Percentiles rank a stretch among this genome's conserved stretches.
Evolutionary conservation across 257 asterid species (phyloP).

Genomic region (Avicennia marina): DNA sequence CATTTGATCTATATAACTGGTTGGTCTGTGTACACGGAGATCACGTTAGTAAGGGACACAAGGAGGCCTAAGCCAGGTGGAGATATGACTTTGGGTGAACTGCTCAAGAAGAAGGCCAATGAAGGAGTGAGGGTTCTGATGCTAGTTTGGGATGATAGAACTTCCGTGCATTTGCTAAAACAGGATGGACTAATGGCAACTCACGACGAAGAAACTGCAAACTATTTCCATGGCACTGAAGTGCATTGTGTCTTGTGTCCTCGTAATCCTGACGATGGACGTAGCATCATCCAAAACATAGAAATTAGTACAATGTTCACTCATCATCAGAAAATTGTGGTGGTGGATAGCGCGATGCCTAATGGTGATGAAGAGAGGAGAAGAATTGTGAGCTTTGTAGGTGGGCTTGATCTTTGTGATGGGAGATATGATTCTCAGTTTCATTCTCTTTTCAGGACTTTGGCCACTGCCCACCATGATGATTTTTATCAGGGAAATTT

Average conservation of each 20-base stretch:
- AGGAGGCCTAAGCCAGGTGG: constrained; percentile 56
- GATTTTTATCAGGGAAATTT: constrained; percentile 68
- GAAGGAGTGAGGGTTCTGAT: constrained; percentile 66
- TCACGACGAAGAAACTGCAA: constrained; percentile 55
- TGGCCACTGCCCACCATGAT: constrained; percentile 44
- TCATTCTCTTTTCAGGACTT: constrained; percentile 62
- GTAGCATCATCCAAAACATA: constrained; percentile 48
- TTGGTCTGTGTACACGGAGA: constrained; percentile 65
- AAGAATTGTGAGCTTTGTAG: constrained; percentile 57
- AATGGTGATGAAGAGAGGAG: constrained; percentile 33
- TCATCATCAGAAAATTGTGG: constrained; percentile 65
- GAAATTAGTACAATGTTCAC: constrained; percentile 58
- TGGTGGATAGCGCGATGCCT: constrained; percentile 55
- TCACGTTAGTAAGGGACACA: constrained; percentile 44
- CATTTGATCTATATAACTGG: constrained; percentile 65
- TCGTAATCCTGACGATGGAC: constrained; percentile 69
- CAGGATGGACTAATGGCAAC: constrained; percentile 65
- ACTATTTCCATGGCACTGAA: constrained; percentile 32
- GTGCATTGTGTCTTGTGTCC: constrained; percentile 69
- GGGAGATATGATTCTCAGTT: constrained; percentile 66
- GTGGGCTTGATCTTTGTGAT: constrained; percentile 74
- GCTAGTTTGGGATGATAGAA: constrained; percentile 76
- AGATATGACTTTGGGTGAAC: constrained; percentile 52
- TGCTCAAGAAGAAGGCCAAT: constrained; percentile 54
- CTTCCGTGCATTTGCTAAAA: constrained; percentile 47